A percentile compares a stretch with the other conserved stretches of the same genome.
These are phyloP conservation scores for Colletotrichum siamense DNA, from an alignment of 2,329 filamentous ascomycete species.

Conservation along the genomic window DNA sequence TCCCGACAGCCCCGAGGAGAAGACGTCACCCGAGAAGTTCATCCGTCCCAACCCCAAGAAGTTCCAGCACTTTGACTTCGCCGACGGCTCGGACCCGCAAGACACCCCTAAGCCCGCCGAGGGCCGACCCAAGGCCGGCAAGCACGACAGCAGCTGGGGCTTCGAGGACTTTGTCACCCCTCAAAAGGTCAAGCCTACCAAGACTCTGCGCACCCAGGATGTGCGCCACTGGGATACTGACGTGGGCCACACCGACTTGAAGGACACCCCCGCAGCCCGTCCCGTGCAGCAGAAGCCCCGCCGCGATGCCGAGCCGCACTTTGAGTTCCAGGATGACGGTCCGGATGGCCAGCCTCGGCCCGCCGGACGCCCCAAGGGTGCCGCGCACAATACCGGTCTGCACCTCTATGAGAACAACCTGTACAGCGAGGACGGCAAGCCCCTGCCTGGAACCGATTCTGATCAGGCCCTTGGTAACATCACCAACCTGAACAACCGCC, in stretches of 20 bases:
- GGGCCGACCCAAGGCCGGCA: slow-evolving; percentile 53
- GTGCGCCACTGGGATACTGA: slow-evolving; percentile 82
- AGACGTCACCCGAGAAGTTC: slow-evolving; percentile 45
- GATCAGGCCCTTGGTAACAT: slow-evolving; percentile 64
- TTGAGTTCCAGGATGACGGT: slow-evolving; percentile 81
- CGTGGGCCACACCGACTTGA: slow-evolving; percentile 56
- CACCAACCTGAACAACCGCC: slow-evolving; percentile 75
- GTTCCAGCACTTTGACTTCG: slow-evolving; percentile 86
- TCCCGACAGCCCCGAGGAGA: slow-evolving; percentile 46
- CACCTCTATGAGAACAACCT: slow-evolving; percentile 81
- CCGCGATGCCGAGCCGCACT: slow-evolving; percentile 82
- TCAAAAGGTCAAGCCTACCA: slow-evolving; percentile 69
- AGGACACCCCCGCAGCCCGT: slow-evolving; percentile 61
- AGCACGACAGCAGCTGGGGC: slow-evolving; percentile 79
- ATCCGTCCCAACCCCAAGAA: slow-evolving; percentile 77
- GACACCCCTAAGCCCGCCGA: slow-evolving; percentile 51
- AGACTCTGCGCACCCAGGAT: slow-evolving; percentile 68
- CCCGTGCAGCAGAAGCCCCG: slow-evolving; percentile 69
- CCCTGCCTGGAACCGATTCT: slow-evolving; percentile 37
- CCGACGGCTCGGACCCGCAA: slow-evolving; percentile 63
- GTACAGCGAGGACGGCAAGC: slow-evolving; percentile 62
- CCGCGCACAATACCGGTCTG: slow-evolving; percentile 70
- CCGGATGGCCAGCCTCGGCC: slow-evolving; percentile 55
- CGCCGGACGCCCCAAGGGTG: slow-evolving; percentile 54
- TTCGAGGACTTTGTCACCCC: slow-evolving; percentile 91